These are phyloP conservation scores for Pseudocercospora vitis DNA, from an alignment of 2,329 filamentous ascomycete genomes.

Conservation along the genomic window DNA sequence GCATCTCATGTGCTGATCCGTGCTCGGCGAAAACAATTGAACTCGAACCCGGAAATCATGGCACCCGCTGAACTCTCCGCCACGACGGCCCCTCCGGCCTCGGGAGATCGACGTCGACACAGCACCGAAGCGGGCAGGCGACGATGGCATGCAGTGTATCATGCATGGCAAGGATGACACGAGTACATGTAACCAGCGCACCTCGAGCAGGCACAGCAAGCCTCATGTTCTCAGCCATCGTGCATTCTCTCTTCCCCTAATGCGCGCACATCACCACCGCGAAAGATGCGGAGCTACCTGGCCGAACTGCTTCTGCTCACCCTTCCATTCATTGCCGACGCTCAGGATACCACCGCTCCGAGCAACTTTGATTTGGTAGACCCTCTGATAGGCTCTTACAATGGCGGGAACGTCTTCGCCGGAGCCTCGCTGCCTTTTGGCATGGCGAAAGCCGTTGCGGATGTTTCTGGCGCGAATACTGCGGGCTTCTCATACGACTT, in stretches of 20 bases:
- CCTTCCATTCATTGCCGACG: neutral
- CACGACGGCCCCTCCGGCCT: too few relatives aligned
- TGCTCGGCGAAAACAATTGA: too few relatives aligned
- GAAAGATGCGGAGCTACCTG: neutral
- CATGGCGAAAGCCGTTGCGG: slow-evolving; percentile 49
- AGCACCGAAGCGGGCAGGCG: too few relatives aligned
- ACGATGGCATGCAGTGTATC: too few relatives aligned
- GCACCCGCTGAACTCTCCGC: too few relatives aligned
- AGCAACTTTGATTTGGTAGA: slow-evolving; percentile 38
- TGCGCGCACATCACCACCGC: neutral
- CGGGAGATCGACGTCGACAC: too few relatives aligned
- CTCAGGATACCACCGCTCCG: neutral
- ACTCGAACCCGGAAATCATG: too few relatives aligned
- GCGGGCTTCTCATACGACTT: slow-evolving; percentile 55
- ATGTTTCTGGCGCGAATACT: slow-evolving; percentile 53
- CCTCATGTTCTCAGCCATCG: too few relatives aligned
- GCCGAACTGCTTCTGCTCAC: neutral
- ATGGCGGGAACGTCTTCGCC: slow-evolving; percentile 45
- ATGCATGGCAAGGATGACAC: too few relatives aligned
- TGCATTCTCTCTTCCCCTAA: neutral
- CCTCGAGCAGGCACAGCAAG: too few relatives aligned
- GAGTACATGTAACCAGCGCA: too few relatives aligned
- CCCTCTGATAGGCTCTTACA: slow-evolving; percentile 45
- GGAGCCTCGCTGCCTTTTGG: slow-evolving; percentile 43
- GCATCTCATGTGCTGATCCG: too few relatives aligned